Conservation (phyloP, 2,329 filamentous ascomycete species). For the Fusarium sp. region DNA sequence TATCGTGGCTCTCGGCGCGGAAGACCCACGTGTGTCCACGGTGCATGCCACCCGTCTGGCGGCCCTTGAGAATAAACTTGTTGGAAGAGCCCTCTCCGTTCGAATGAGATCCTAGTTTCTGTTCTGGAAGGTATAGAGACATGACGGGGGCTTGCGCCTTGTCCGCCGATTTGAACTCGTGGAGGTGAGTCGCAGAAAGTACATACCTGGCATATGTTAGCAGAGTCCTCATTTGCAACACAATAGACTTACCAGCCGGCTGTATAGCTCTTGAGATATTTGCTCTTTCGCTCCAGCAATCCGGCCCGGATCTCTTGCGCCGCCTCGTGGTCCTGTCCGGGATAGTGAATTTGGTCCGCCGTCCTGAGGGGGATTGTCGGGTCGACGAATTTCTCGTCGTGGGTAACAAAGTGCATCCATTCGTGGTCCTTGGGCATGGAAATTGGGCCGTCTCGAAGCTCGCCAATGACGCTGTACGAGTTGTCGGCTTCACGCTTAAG, state of each 20-base stretch:
- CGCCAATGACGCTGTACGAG: conserved; percentile 81
- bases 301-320: conserved; percentile 88
- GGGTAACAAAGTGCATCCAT: conserved; percentile 85
- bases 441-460: conserved; percentile 85
- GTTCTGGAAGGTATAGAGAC: conserved; percentile 94
- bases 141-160: conserved; percentile 92
- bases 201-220: conserved; percentile 77
- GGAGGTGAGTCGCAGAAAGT: conserved; percentile 93
- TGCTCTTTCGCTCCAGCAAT: conserved; percentile 96
- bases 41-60: conserved; percentile 93
- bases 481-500: conserved; percentile 91
- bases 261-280: conserved; percentile 97
- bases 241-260: conserved; percentile 80
- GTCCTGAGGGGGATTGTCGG: conserved; percentile 83
- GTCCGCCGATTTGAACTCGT: conserved; percentile 99
- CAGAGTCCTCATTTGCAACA: background rate
- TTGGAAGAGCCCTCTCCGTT: conserved; percentile 85
- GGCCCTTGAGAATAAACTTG: conserved; percentile 98
- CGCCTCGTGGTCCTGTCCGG: conserved; percentile 86
- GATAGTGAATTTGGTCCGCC: conserved; percentile 87
- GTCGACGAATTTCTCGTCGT: conserved; percentile 88
- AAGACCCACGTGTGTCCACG: conserved; percentile 82
- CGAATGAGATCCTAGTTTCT: conserved; percentile 94
- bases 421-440: conserved; percentile 95
- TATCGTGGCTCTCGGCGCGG: conserved; percentile 82